A percentile compares a stretch with the other conserved stretches of the same genome.
Evolutionary conservation across 768 basidiomycete genomes (phyloP).

Genomic region (Chlorophyllum brunneum): DNA sequence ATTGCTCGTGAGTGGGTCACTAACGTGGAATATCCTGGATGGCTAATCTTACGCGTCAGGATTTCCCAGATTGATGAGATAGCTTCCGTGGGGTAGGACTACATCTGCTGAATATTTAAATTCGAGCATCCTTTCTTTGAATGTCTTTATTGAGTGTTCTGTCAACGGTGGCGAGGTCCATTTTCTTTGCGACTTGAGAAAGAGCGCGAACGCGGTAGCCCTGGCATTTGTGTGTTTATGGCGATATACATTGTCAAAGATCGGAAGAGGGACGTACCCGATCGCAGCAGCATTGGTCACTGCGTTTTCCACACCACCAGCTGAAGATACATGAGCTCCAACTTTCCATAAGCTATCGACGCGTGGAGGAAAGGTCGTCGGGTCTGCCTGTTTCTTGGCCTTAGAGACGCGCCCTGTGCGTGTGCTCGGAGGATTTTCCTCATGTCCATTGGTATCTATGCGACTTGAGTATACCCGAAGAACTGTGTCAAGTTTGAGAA

Average conservation of each 20-base stretch:
- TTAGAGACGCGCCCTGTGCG: conserved; percentile 16
- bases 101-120: conserved; percentile 59
- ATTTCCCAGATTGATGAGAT: conserved; percentile 83
- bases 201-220: conserved; percentile 81
- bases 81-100: conserved; percentile 81
- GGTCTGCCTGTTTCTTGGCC: conserved; percentile 15
- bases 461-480: neutral
- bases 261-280: conserved; percentile 38
- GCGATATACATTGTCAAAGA: neutral
- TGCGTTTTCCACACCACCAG: conserved; percentile 76
- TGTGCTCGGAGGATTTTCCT: neutral
- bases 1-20: neutral
- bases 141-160: conserved; percentile 45
- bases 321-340: conserved; percentile 81
- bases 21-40: too few species aligned
- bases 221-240: conserved; percentile 28
- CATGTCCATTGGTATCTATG: neutral
- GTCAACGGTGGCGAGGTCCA: conserved; percentile 68
- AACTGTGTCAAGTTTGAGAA: too few species aligned
- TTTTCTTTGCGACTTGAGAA: conserved; percentile 80
- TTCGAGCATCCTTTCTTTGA: conserved; percentile 56
- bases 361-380: conserved; percentile 25
- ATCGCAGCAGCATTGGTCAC: conserved; percentile 66
- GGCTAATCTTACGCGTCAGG: conserved; percentile 65
- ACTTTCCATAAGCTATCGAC: conserved; percentile 54